phyloP scores from a whole-genome alignment of 805 yeast genomes.

The Saccharomyces jurei region DNA sequence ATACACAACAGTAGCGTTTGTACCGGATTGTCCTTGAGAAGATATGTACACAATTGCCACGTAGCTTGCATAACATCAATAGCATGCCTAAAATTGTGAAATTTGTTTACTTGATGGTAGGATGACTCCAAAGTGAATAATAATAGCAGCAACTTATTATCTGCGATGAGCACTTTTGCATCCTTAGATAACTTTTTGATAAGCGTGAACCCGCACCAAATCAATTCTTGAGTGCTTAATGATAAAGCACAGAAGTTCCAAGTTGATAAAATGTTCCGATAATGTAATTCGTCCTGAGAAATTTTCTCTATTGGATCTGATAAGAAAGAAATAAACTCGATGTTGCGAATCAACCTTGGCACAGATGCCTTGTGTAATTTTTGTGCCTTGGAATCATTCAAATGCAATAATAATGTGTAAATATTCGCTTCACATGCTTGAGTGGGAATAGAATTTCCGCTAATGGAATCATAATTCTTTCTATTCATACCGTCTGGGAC shows the following conservation, averaged over 20 bases:
- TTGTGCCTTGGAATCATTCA: constrained; percentile 2
- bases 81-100: constrained; percentile 94
- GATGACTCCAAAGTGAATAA: constrained; percentile 64
- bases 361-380: constrained; percentile 2
- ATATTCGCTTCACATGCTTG: constrained; percentile 14
- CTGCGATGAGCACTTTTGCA: constrained; percentile 15
- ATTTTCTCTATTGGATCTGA: constrained; percentile 1
- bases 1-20: constrained; percentile 57
- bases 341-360: constrained; percentile 16
- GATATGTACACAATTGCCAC: constrained; percentile 41
- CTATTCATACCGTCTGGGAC: constrained; percentile 2
- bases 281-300: constrained; percentile 8
- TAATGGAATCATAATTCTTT: not conserved
- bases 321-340: constrained; percentile 12
- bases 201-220: constrained; percentile 23
- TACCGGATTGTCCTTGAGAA: constrained; percentile 21
- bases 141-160: constrained; percentile 48
- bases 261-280: constrained; percentile 14
- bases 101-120: constrained; percentile 78
- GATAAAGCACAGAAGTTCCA: constrained; percentile 28
- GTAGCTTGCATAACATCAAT: constrained; percentile 92
- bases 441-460: not conserved
- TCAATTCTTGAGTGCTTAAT: constrained; percentile 20
- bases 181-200: constrained; percentile 14
- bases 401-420: constrained; percentile 26